Evolutionary conservation across 306 rosid genomes (phyloP), one percentile per base, ranked within the genome.

Genomic region (Dryas octopetala): DNA sequence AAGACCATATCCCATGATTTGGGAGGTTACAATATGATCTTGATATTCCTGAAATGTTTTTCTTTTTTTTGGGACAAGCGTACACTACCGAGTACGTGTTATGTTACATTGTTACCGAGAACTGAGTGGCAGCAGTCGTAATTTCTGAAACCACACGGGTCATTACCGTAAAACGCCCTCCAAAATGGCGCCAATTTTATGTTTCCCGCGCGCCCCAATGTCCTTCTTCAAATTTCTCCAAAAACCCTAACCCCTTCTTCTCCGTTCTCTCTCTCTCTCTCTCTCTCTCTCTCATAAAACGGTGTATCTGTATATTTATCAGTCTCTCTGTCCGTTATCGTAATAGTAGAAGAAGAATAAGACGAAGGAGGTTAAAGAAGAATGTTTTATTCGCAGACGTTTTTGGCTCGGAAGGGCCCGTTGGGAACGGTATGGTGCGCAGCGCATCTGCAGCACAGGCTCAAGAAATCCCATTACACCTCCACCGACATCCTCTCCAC

Each of bases 351-450:
- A 51, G 38, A 50, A 57, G 64, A 41, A 32, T 19, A 12, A 41
- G 47, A 54, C 60, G 71, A 75, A 66, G 59, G 75, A 75, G 38
- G 38, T 32, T 32, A 2, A 32, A 16, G 52, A 59, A 75, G 4
- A 47, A 91, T 95, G 98, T 95, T 95, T 80, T 95, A 95, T 61
- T 92, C 93, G 2, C 99, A 95, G 11, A 88, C 97, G 0, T 84
- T 82, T 80, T 80, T 95, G 89, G 97, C 93, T 3, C 89, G 93
- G 23, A 95, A 95, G 79, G 97, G 97, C 10, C 96, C 93, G 4
- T 74, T 95, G 71, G 93, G 93, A 11, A 95, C 97, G 0, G 97
- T 95, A 17, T 95, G 99, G 99, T 87, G 86, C 57, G 97, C 98
- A 0, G 97, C 99, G n/a, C 97, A 95, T 68, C 87, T 94, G 58